These are phyloP conservation scores for Dujonia santamariae DNA, from an alignment of 1,139 yeast genomes.

Conservation along the genomic window DNA sequence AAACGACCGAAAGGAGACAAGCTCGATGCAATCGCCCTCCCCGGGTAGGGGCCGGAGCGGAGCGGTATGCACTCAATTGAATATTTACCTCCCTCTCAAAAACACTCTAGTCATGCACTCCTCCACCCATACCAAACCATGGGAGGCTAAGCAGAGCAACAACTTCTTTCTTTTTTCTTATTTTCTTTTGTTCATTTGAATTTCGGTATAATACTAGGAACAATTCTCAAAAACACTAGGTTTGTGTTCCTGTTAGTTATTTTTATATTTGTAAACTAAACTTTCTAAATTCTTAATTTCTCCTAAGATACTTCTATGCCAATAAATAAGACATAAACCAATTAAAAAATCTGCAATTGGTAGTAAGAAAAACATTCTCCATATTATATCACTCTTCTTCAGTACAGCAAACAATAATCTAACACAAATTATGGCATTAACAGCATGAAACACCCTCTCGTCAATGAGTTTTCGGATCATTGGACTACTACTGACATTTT, in stretches of 20 bases:
- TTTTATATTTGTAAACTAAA: constrained; percentile 22
- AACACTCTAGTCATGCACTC: too few species aligned
- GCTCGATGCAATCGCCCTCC: too few species aligned
- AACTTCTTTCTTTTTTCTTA: too few species aligned
- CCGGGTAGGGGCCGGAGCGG: too few species aligned
- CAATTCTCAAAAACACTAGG: too few species aligned
- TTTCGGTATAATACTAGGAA: too few species aligned
- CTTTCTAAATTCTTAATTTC: constrained; percentile 14
- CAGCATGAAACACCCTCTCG: neutral
- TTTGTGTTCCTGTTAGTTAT: constrained; percentile 5
- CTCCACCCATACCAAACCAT: too few species aligned
- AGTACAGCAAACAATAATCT: constrained; percentile 1
- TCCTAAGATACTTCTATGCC: constrained; percentile 12
- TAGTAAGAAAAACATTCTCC: constrained; percentile 11
- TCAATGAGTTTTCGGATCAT: neutral
- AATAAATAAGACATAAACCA: constrained; percentile 13
- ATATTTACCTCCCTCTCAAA: too few species aligned
- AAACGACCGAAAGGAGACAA: too few species aligned
- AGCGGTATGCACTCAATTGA: too few species aligned
- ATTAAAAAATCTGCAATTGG: constrained; percentile 16
- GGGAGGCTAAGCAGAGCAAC: too few species aligned
- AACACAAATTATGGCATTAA: constrained; percentile 5
- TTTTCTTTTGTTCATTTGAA: too few species aligned
- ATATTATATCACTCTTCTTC: neutral
- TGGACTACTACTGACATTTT: neutral